Conservation (phyloP, 148 eudicot species). For the Heliamphora exappendiculata region DNA sequence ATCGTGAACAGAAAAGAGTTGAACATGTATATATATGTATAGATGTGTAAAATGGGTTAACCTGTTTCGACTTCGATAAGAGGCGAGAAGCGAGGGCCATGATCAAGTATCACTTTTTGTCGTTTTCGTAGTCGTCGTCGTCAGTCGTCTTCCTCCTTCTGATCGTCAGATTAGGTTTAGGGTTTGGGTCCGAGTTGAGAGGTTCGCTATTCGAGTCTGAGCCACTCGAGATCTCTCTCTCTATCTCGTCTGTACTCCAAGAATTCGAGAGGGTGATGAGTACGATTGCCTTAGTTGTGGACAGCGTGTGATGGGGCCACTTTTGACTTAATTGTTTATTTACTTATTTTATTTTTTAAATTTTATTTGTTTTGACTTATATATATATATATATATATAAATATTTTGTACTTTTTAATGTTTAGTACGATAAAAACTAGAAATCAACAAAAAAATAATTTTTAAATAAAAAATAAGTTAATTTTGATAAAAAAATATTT, state of each 20-base stretch:
- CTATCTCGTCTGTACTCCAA: background rate
- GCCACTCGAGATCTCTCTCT: background rate
- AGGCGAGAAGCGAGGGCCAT: constrained; percentile 53
- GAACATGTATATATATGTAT: background rate
- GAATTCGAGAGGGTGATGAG: no score
- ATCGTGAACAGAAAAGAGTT: background rate
- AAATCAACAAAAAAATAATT: no score
- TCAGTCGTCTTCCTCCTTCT: background rate
- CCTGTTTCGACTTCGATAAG: constrained; percentile 56
- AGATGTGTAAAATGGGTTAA: constrained; percentile 6
- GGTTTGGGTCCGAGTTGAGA: background rate
- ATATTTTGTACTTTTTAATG: no score
- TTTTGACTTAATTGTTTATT: no score
- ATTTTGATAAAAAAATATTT: no score
- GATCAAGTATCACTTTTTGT: constrained; percentile 3
- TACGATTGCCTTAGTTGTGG: no score
- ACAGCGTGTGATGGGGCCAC: no score
- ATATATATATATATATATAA: no score
- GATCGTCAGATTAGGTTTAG: background rate
- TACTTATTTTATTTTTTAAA: no score
- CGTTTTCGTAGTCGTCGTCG: constrained; percentile 8
- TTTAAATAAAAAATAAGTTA: no score
- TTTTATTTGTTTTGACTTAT: no score
- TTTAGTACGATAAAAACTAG: no score
- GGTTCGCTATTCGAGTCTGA: background rate